phyloP scores from a whole-genome alignment of 352 stramenopile species.

The Pythium rhizo-oryzae region DNA sequence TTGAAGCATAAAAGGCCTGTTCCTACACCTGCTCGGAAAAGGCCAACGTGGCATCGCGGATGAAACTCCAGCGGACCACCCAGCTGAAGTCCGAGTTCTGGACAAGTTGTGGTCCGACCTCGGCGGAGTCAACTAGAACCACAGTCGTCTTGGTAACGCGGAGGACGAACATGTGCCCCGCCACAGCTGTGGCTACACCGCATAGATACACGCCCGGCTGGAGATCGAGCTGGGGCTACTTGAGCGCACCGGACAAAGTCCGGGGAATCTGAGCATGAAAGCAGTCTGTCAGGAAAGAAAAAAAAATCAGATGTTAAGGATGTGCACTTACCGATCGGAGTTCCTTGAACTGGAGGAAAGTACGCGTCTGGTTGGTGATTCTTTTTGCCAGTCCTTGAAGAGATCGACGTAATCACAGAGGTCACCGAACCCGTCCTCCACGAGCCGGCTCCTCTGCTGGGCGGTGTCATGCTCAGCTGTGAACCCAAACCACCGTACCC shows the following conservation, averaged over 20 bases:
- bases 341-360: conserved; percentile 2
- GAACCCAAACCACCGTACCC: conserved; percentile 7
- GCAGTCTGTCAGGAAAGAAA: background rate
- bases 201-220: background rate
- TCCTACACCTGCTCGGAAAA: conserved; percentile 1
- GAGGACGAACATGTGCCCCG: conserved; percentile 12
- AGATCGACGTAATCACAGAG: conserved; percentile 6
- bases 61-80: conserved; percentile 13
- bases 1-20: background rate
- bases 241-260: background rate
- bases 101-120: conserved; percentile 1
- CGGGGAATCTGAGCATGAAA: background rate
- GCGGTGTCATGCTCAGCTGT: background rate
- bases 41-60: conserved; percentile 10
- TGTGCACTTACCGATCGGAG: background rate
- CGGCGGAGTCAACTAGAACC: background rate
- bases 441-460: conserved; percentile 2
- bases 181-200: too few relatives aligned
- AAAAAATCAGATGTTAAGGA: conserved; percentile 9
- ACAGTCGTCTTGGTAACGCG: background rate
- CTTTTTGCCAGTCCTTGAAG: conserved; percentile 5
- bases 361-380: background rate
- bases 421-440: conserved; percentile 5
- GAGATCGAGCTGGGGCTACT: background rate
- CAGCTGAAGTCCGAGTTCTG: conserved; percentile 7